Conservation (phyloP, 2,329 filamentous ascomycete species). For the Cadophora gregata region DNA sequence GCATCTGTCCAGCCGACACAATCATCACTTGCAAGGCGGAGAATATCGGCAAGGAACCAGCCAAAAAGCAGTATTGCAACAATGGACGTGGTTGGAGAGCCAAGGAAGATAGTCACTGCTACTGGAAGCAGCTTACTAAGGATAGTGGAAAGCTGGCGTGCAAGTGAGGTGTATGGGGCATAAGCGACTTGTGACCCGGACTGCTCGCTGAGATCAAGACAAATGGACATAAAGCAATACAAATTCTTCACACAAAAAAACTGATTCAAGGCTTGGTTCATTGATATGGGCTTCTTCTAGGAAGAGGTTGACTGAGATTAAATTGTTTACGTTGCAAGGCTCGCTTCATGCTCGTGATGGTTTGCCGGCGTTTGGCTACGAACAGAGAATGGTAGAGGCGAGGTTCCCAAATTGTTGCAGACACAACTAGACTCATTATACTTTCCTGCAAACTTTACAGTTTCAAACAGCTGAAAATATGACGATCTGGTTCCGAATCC, state of each 20-base stretch:
- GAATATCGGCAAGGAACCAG: neutral
- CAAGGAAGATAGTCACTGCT: neutral
- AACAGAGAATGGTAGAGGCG: neutral
- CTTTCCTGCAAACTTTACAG: neutral
- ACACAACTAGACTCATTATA: neutral
- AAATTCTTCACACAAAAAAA: no score
- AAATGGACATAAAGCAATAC: no score
- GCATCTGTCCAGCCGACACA: neutral
- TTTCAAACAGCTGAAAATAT: neutral
- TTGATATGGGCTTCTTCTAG: no score
- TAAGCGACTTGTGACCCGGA: no score
- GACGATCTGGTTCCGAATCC: neutral
- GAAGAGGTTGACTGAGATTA: no score
- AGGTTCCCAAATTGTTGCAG: neutral
- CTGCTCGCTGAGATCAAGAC: no score
- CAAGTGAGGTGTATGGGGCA: no score
- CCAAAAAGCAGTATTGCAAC: neutral
- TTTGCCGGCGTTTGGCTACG: neutral
- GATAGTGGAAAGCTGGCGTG: neutral
- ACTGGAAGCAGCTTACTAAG: no score
- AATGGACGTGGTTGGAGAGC: neutral
- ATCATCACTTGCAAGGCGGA: slow-evolving; percentile 8
- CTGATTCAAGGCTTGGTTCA: no score
- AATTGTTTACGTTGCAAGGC: neutral
- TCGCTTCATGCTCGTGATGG: neutral